Conservation (phyloP, 1,284 basidiomycete species). For the Ceratorhiza oryzae-sativae region DNA sequence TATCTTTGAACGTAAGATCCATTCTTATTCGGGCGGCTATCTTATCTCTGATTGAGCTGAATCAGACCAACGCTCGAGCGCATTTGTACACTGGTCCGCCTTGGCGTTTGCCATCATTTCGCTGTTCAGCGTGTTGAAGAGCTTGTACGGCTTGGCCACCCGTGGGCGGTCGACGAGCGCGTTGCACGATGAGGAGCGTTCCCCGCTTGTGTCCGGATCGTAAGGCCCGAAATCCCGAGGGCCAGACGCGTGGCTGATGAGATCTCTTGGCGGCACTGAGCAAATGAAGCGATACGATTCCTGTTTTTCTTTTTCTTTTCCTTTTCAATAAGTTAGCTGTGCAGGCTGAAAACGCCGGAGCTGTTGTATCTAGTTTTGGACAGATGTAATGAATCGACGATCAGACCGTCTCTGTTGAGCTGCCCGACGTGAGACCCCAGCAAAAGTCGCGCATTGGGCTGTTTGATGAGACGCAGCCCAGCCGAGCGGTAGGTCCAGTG, state of each 20-base stretch:
- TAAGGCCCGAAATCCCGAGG: slow-evolving; percentile 1
- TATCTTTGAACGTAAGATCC: slow-evolving; percentile 75
- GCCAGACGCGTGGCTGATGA: neutral
- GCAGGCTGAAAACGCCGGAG: neutral
- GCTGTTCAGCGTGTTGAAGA: slow-evolving; percentile 83
- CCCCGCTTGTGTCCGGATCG: slow-evolving; percentile 62
- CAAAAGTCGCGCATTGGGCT: slow-evolving; percentile 15
- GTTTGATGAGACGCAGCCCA: no score
- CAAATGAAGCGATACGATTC: neutral
- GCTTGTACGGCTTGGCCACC: slow-evolving; percentile 60
- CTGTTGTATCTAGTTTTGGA: neutral
- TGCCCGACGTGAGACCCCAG: slow-evolving; percentile 16
- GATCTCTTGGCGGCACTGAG: neutral
- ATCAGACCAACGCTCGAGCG: slow-evolving; percentile 55
- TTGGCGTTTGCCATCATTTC: slow-evolving; percentile 87
- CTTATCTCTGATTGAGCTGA: neutral
- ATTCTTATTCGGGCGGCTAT: slow-evolving; percentile 22
- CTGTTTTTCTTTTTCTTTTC: neutral
- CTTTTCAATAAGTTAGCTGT: no score
- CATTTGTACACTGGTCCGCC: slow-evolving; percentile 89
- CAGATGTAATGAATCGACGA: neutral
- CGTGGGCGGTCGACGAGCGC: slow-evolving; percentile 53
- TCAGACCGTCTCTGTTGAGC: slow-evolving; percentile 1
- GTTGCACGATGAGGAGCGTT: slow-evolving; percentile 85
- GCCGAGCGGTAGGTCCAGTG: neutral